Conservation (phyloP, 257 asterid species). For the Fraxinus excelsior region DNA sequence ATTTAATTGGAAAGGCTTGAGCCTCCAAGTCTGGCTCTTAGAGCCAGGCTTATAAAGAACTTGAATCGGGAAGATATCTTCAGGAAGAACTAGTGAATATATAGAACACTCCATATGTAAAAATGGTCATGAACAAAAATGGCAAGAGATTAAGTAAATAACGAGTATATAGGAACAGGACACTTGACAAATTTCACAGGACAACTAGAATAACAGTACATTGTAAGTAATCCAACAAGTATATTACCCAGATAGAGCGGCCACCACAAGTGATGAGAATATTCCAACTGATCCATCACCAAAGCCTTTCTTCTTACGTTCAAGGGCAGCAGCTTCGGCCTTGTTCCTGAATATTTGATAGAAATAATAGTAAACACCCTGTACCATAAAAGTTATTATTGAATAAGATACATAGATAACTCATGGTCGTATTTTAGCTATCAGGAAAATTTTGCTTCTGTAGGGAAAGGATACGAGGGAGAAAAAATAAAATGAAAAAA, state of each 20-base stretch:
- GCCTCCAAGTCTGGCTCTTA: not conserved
- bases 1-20: not conserved
- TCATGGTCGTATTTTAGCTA: conserved; percentile 27
- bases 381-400: conserved; percentile 57
- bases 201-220: conserved; percentile 11
- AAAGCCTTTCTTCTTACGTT: conserved; percentile 59
- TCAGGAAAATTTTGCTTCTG: conserved; percentile 16
- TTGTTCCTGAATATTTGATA: conserved; percentile 94
- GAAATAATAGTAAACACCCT: conserved; percentile 99
- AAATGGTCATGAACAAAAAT: not conserved
- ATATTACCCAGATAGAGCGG: conserved; percentile 89
- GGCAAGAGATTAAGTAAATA: not conserved
- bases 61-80: not conserved
- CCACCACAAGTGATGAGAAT: conserved; percentile 87
- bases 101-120: not conserved
- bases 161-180: not conserved
- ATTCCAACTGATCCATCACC: conserved; percentile 99
- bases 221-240: conserved; percentile 14
- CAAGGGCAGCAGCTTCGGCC: conserved; percentile 74
- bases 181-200: not conserved
- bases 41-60: not conserved
- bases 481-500: not conserved
- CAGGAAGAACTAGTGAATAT: not conserved
- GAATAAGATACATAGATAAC: conserved; percentile 41
- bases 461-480: not conserved